Base-by-base conservation (phyloP, 257 asterid genomes). In the Jacaranda mimosifolia region DNA sequence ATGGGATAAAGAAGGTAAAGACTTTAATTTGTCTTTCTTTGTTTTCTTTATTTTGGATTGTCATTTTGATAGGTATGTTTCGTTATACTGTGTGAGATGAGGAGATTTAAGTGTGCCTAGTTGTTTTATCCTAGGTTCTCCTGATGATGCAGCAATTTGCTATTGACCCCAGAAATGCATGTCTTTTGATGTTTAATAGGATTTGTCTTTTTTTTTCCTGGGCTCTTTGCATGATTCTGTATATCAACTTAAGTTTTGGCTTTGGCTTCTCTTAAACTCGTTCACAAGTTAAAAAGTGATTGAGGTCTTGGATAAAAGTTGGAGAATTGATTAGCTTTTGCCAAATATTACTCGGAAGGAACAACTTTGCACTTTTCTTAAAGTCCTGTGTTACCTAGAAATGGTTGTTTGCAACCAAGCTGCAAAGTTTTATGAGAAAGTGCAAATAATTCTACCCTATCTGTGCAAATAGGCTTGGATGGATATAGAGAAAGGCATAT, bases 1-100 rank as follows among this genome's bases (percentile, higher is more conserved):
- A 72, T 93, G 99, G 98, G 98, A 93, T 81, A 95, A 93, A 87
- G 98, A 93, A 89, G 97, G 99, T 90, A 70, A 43, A 9, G 58
- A 19, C 36, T 14, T 62, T 51, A 10, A 17, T 46, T 51, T 63
- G 43, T 45, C 57, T 64, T 75, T 8, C 3, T 58, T 53, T 10
- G 0, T 38, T 40, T 42, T 38, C 64, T 38, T 38, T 6, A 26
- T 38, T 13, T 38, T 10, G 7, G 21, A 52, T 72, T 60, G 17
- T 10, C 69, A 11, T 52, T 55, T 21, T 17, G 3, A 35, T 10
- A 36, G 11, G 32, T 63, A 17, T 70, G 51, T 48, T 40, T 58
- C 9, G 0, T 49, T 46, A 38, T 10, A 17, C 40, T 43, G 2
- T 43, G 48, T 62, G 48, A 39, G 38, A 21, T 67, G 53, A 67